Conservation (phyloP, 163 green algal genomes). For the Trebouxia gelatinosa region DNA sequence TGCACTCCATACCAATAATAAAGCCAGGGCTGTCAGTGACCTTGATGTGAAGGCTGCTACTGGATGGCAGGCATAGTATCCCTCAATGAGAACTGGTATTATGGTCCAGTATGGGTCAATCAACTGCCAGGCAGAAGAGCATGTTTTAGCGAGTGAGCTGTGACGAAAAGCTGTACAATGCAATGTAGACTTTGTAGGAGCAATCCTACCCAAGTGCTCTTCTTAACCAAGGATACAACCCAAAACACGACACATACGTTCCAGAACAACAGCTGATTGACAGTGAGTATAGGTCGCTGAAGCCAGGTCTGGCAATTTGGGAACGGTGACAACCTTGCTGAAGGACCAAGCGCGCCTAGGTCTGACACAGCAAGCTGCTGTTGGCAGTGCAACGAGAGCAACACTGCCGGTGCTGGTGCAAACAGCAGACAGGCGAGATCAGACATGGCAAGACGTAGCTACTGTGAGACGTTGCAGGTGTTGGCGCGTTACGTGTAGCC, state of each 20-base stretch:
- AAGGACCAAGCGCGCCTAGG: too few relatives aligned
- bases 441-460: too few relatives aligned
- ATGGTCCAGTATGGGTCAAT: conserved; percentile 63
- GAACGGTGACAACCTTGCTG: too few relatives aligned
- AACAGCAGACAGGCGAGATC: too few relatives aligned
- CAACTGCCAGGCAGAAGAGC: conserved; percentile 34
- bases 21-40: conserved; percentile 14
- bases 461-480: too few relatives aligned
- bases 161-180: neutral
- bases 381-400: too few relatives aligned
- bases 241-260: conserved; percentile 57
- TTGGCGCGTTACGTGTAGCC: too few relatives aligned
- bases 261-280: neutral
- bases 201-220: conserved; percentile 51
- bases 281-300: neutral
- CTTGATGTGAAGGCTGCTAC: conserved; percentile 25
- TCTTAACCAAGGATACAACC: conserved; percentile 52
- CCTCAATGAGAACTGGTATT: conserved; percentile 52
- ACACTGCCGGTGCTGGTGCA: neutral
- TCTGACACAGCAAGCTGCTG: too few relatives aligned
- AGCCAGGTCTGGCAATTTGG: too few relatives aligned
- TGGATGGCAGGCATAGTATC: conserved; percentile 59
- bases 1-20: conserved; percentile 54
- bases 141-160: neutral
- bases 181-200: neutral